Percentiles rank a stretch among this genome's conserved stretches.
Evolutionary conservation across 495 filamentous ascomycete species (phyloP).

Genomic region (Patellaria atrata): DNA sequence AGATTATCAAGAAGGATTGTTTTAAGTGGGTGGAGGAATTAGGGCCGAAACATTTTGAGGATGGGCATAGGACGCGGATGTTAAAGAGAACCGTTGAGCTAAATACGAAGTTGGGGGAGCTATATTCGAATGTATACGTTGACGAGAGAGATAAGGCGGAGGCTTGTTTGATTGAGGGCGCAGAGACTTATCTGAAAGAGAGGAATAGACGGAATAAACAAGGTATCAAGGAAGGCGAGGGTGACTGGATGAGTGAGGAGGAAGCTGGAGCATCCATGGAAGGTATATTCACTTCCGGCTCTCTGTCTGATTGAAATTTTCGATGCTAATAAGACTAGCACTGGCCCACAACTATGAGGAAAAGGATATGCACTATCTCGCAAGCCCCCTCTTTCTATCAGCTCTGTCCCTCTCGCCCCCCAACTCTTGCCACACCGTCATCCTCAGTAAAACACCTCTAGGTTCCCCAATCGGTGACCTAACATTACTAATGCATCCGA

Average conservation of each 20-base stretch:
- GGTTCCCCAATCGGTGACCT: neutral
- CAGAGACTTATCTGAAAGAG: constrained; percentile 67
- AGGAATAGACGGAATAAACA: constrained; percentile 47
- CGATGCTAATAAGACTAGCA: constrained; percentile 29
- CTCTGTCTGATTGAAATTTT: constrained; percentile 1
- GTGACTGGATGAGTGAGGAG: constrained; percentile 58
- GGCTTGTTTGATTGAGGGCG: constrained; percentile 60
- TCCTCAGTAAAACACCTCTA: constrained; percentile 42
- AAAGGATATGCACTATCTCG: constrained; percentile 56
- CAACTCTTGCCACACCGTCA: constrained; percentile 54
- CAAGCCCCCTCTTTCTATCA: constrained; percentile 78
- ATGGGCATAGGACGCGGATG: constrained; percentile 52
- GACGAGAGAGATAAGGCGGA: constrained; percentile 52
- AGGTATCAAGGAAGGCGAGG: constrained; percentile 46
- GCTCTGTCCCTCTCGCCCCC: constrained; percentile 46
- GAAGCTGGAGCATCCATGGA: constrained; percentile 61
- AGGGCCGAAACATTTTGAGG: constrained; percentile 34
- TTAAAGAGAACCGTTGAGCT: constrained; percentile 59
- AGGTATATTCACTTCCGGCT: constrained; percentile 28
- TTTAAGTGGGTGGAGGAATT: constrained; percentile 45
- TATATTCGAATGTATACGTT: constrained; percentile 51
- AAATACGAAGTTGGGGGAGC: constrained; percentile 64
- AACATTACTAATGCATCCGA: constrained; percentile 1
- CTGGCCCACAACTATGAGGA: constrained; percentile 58
- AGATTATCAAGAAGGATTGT: constrained; percentile 47